Conservation (phyloP, 768 basidiomycete species). For the Cystoderma amianthinum region DNA sequence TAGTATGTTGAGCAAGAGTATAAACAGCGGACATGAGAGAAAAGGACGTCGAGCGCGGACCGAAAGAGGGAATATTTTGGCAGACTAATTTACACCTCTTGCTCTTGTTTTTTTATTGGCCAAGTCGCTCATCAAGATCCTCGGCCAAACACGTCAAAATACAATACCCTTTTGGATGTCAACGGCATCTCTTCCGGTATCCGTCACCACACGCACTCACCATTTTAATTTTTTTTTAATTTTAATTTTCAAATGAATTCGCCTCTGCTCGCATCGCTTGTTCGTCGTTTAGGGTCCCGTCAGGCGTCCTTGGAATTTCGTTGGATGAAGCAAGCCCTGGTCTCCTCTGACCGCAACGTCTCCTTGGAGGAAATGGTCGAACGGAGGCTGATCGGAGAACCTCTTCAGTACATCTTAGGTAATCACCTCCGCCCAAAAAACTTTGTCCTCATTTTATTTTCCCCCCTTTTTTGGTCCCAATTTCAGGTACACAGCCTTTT, state of each 20-base stretch:
- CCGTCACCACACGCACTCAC: neutral
- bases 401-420: conserved; percentile 91
- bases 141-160: conserved; percentile 9
- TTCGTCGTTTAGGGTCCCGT: conserved; percentile 20
- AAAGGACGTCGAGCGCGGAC: conserved; percentile 13
- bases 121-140: conserved; percentile 1
- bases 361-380: conserved; percentile 40
- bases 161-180: neutral
- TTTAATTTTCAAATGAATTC: conserved; percentile 12
- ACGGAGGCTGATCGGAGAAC: conserved; percentile 63
- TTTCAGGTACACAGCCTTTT: conserved; percentile 77
- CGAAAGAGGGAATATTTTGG: conserved; percentile 11
- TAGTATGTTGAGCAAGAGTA: conserved; percentile 25
- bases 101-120: conserved; percentile 13
- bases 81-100: conserved; percentile 1
- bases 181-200: neutral
- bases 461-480: conserved; percentile 8
- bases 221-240: neutral
- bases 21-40: conserved; percentile 28
- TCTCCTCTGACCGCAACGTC: conserved; percentile 4
- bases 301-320: conserved; percentile 33
- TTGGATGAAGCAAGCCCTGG: conserved; percentile 32
- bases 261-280: conserved; percentile 18
- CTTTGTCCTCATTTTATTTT: conserved; percentile 1
- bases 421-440: conserved; percentile 14